A percentile compares a stretch with the other conserved stretches of the same genome.
Conservation (phyloP, 177 flowering plant genomes). For the Telopea speciosissima region DNA sequence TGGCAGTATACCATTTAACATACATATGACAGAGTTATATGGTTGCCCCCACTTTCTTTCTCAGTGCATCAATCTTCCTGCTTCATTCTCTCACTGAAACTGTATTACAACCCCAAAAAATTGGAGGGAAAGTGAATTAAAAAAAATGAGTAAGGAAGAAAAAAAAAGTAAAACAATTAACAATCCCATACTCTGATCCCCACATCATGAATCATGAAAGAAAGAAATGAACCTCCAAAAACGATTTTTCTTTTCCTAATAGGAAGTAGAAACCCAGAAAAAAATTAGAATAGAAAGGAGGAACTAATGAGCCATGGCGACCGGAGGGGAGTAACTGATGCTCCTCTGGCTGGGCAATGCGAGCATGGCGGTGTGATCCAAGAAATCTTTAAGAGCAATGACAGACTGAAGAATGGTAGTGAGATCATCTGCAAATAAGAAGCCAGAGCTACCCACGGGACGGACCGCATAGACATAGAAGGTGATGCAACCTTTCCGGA, state of each 20-base stretch:
- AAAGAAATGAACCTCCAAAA: not conserved
- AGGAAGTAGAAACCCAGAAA: not conserved
- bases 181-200: not conserved
- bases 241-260: not conserved
- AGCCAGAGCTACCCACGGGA: conserved; percentile 42
- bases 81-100: no score
- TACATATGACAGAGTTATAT: no score
- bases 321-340: conserved; percentile 43
- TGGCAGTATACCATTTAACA: no score
- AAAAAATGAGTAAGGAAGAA: not conserved
- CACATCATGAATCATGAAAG: not conserved
- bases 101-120: no score
- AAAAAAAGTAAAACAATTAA: not conserved
- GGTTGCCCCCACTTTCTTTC: no score
- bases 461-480: conserved; percentile 83
- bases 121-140: no score
- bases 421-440: conserved; percentile 64
- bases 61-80: no score
- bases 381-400: conserved; percentile 71
- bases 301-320: conserved; percentile 59
- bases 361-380: conserved; percentile 97
- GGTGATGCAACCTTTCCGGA: conserved; percentile 86
- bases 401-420: conserved; percentile 57
- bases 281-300: no score
- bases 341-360: conserved; percentile 79